A percentile compares a stretch with the other conserved stretches of the same genome.
Conservation (phyloP, 164 flowering plant species). For the grape (Vitis vinifera) region ASM3070453v1 NC_081809.1:6868501-6869000, state of each 20-base stretch:
- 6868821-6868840: background rate
- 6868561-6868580: slow-evolving; percentile 70
- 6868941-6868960: slow-evolving; percentile 92
- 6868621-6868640: background rate
- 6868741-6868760: slow-evolving; percentile 97
- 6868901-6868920: slow-evolving; percentile 95
- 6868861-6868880: background rate
- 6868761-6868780: slow-evolving; percentile 82
- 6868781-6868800: slow-evolving; percentile 81
- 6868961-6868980: slow-evolving; percentile 81
- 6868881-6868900: slow-evolving; percentile 52
- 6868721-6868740: slow-evolving; percentile 84
- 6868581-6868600: background rate
- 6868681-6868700: slow-evolving; percentile 93
- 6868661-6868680: slow-evolving; percentile 36
- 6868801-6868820: slow-evolving; percentile 37
- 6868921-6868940: slow-evolving; percentile 99
- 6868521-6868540: slow-evolving; percentile 88
- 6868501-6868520: slow-evolving; percentile 93
- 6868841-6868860: background rate
- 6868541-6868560: slow-evolving; percentile 91
- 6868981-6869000: slow-evolving; percentile 74
- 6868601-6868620: too few species aligned
- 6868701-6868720: slow-evolving; percentile 83
- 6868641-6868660: background rate